Evolutionary conservation across 2,329 filamentous ascomycete genomes (phyloP), one percentile per base, ranked within the genome.

Genomic region (Colletotrichum sp.): DNA sequence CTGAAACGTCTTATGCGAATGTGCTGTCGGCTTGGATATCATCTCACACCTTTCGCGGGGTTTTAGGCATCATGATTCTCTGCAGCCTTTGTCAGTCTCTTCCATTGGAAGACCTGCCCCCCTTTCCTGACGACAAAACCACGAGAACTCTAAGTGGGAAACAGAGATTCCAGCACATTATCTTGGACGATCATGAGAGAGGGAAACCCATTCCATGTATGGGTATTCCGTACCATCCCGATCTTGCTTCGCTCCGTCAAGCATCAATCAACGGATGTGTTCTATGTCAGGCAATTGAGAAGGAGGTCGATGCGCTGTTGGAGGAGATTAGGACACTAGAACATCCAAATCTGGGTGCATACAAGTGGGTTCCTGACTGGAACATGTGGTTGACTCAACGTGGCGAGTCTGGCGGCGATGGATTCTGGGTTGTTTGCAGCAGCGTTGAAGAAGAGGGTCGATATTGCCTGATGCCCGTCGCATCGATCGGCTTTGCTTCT

Each of bases 371-470:
- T 21, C 72, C 72, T 26, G 43, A 34, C 24, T 75, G 72, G 72
- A 61, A 72, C 30, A 75, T 75, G 67, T 75, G 72, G 72, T 10
- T 72, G 36, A 67, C 67, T 15, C 48, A 36, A 26, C 67, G 72
- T 10, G 52, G 52, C 48, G 66, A 68, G 5, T 18, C 52, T 18
- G 52, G 66, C 15, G 72, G 72, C 32, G 67, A 74, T 24, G 72
- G 72, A 2, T 55, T 74, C 13, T 74, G 72, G 72, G 72, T 71
- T 12, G 67, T 74, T 8, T 66, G 24, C 15, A 60, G 67, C 13
- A 71, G 72, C 67, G 15, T 28, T 13, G 36, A 12, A 21, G 36
- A 60, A 3, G 30, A 60, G 3, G 48, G 66, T 9, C 32, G 32
- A 7, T 52, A 67, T 21, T 13, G n/a, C 43, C 67, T 26, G 12